Base-by-base conservation (phyloP, 2,329 filamentous ascomycete species). In the Nemania sp. region DNA sequence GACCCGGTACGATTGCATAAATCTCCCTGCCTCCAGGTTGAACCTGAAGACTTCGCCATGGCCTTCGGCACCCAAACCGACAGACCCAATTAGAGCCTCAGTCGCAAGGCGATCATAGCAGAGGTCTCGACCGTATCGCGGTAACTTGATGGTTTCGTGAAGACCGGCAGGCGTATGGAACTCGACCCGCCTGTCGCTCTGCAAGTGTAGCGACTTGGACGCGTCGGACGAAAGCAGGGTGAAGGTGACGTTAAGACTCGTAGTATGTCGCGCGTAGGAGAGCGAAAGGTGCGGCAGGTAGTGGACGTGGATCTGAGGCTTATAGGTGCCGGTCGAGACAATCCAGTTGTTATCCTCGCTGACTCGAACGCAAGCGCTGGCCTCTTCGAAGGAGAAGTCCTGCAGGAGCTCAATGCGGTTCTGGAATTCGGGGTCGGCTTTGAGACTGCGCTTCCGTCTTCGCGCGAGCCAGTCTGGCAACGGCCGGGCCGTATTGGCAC, bases 301-400 rank as follows among this genome's bases (percentile, higher is more conserved):
- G 73, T 99, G 95, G n/a, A 90, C 88, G 69, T 97, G 94, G 54
- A 97, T 96, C 71, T 96, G 90, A 1, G 89, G 86, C 68, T 89
- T 70, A 50, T 70, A 87, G 49, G 83, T 86, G 76, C 91, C 91
- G 47, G 92, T 95, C 66, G 90, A 95, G 90, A 97, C 94, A 34
- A 94, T 85, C 92, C 94, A 99, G 69, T 97, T 88, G 43, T 93
- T 93, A 82, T 99, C 94, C 54, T 96, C 92, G 65, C 90, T 96
- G 19, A 59, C 84, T 44, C 91, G 84, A 59, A 99, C 84, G 69
- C 93, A 97, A 63, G 87, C 84, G 69, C 91, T 96, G 34, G 95
- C 93, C 74, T 96, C 92, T 47, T 97, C 92, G 66, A 99, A 97
- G 68, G 95, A 92, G 72, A 99, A 99, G 69, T 99, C 94, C 68